phyloP scores from a whole-genome alignment of 306 rosid genomes.

The Quercus berberidifolia region DNA sequence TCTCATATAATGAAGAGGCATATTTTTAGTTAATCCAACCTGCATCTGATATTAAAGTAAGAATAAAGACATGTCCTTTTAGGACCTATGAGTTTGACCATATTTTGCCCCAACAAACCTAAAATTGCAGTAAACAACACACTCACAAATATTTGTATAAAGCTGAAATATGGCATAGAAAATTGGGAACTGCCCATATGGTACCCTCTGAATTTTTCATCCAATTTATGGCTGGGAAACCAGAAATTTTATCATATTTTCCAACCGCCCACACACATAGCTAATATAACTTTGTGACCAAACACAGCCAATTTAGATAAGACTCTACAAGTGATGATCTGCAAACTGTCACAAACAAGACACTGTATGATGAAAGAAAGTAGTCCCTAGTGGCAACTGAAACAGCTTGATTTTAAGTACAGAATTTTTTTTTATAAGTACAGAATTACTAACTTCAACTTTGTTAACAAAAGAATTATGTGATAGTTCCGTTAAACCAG shows the following conservation, averaged over 20 bases:
- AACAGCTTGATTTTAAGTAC: not conserved
- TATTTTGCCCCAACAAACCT: too few species aligned
- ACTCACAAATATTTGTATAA: not conserved
- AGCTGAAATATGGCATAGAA: not conserved
- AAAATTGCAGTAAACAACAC: not conserved
- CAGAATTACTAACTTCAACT: not conserved
- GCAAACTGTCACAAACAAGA: not conserved
- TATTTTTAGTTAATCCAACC: not conserved
- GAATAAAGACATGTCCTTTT: too few species aligned
- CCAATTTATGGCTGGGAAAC: slow-evolving; percentile 6
- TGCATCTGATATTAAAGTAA: not conserved
- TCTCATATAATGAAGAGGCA: not conserved
- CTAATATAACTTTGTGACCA: not conserved
- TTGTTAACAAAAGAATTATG: not conserved
- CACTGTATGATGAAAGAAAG: not conserved
- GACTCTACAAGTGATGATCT: not conserved
- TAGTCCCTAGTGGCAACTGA: not conserved
- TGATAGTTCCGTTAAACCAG: not conserved
- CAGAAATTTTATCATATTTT: not conserved
- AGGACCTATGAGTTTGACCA: too few species aligned
- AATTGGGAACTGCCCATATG: not conserved
- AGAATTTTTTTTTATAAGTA: not conserved
- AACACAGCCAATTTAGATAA: not conserved
- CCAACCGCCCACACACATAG: not conserved
- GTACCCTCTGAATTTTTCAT: not conserved